Evolutionary conservation across 1,139 yeast genomes (phyloP), one percentile per base, ranked within the genome.

Genomic region (Diutina catenulata): DNA sequence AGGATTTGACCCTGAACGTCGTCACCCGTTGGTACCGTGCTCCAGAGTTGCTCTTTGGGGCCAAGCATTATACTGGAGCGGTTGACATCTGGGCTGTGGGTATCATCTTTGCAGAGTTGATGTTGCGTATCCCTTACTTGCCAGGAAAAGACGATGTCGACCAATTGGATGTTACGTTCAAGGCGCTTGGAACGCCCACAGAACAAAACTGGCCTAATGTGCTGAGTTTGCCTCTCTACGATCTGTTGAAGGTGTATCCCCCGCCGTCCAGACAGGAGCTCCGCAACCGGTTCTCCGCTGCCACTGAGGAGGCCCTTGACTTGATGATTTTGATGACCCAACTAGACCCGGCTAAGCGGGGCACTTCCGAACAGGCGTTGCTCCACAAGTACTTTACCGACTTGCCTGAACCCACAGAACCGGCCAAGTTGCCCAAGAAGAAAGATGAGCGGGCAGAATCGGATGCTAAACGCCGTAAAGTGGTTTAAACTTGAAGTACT

Each of bases 21-120:
- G 99, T 91, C 2, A 91, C 99, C 2, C 64, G 97, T 43, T 91
- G 98, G 98, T 91, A 91, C 58, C 64, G 97, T 40, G 94, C 97
- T 0, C 98, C 98, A 0, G 98, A 91, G 50, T 63, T 91, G 38
- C 60, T 91, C 29, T 80, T 88, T 53, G 95, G 95, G 0, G 88
- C 96, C 1, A 72, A 76, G 39, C 94, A 86, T 53, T 91, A 91
- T 51, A 82, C 95, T 0, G 77, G 74, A 2, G 95, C 94, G 0
- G 74, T 91, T 3, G 98, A 91, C 57, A 66, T 86, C 3, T 91
- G 98, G 98, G 83, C 95, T 0, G 78, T 87, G 15, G 98, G 98
- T 1, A 75, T 84, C 5, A 88, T 91, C n/a, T 88, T 87, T 62
- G 97, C 97, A 0, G 98, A 91, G 51, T 63, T 91, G 48, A 87